These are phyloP conservation scores for Neonectria ditissima DNA, from an alignment of 2,329 filamentous ascomycete species.

Conservation along the genomic window DNA sequence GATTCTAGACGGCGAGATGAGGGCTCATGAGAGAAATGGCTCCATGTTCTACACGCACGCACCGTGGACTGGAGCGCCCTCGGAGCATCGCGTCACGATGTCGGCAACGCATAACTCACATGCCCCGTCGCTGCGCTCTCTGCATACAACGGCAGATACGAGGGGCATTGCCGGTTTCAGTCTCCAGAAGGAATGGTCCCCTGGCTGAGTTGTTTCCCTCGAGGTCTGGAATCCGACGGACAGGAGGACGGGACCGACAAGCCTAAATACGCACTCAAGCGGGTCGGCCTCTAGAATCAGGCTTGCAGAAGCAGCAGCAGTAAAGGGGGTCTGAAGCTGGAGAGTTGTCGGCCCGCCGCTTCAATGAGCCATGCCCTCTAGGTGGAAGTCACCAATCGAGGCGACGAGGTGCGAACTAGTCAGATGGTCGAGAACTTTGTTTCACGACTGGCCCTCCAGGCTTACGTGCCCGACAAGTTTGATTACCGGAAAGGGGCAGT, in stretches of 20 bases:
- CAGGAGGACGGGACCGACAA: constrained; percentile 9
- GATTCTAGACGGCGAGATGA: constrained; percentile 11
- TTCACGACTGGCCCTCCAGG: neutral
- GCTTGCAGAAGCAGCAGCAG: neutral
- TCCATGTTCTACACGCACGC: neutral
- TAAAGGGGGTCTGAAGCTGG: neutral
- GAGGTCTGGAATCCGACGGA: constrained; percentile 11
- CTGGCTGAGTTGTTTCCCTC: constrained; percentile 1
- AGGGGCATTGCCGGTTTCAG: neutral
- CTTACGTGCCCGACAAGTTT: neutral
- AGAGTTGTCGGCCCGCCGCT: neutral
- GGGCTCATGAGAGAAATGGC: neutral
- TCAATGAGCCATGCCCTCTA: too few species aligned
- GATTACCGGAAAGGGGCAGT: neutral
- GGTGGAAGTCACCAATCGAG: neutral
- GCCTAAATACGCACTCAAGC: neutral
- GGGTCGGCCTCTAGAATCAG: constrained; percentile 1
- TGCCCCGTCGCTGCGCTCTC: neutral
- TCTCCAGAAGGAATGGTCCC: constrained; percentile 1
- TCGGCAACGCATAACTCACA: neutral
- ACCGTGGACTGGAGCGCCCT: neutral
- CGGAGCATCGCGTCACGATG: neutral
- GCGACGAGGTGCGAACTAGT: neutral
- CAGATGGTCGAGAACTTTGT: neutral
- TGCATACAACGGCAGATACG: constrained; percentile 11